These are phyloP conservation scores for Avicennia marina DNA, from an alignment of 257 asterid genomes.

Conservation along the genomic window DNA sequence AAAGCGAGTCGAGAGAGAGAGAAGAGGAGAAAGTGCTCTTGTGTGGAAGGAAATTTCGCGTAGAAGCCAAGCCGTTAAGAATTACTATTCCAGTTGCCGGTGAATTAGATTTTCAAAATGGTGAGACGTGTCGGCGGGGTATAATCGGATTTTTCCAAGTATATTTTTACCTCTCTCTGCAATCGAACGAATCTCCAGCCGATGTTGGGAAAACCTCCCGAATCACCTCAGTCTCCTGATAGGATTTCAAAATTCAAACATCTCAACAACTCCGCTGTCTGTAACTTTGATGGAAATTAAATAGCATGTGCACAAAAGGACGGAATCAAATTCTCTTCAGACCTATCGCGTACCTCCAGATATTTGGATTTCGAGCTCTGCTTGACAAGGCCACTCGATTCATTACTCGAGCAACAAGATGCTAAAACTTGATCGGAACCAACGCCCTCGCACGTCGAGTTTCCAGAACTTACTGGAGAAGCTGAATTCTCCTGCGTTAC, in stretches of 20 bases:
- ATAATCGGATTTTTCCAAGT: constrained; percentile 16
- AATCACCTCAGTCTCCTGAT: constrained; percentile 32
- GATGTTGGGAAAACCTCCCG: constrained; percentile 27
- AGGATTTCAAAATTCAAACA: constrained; percentile 25
- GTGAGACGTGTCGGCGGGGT: constrained; percentile 23
- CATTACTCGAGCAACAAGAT: constrained; percentile 39
- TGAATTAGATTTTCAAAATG: constrained; percentile 36
- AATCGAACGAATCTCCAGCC: constrained; percentile 28
- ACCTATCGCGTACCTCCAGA: constrained; percentile 41
- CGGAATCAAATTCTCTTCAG: not conserved
- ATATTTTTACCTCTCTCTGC: constrained; percentile 33
- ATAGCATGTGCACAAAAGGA: not conserved
- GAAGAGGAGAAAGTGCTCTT: not conserved
- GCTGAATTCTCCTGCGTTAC: constrained; percentile 9
- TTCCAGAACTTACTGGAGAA: constrained; percentile 17
- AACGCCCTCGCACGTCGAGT: constrained; percentile 21
- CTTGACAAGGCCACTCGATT: constrained; percentile 24
- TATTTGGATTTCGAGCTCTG: constrained; percentile 30
- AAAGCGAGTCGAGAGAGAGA: constrained; percentile 14
- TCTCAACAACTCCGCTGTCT: constrained; percentile 8
- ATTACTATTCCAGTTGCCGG: constrained; percentile 4
- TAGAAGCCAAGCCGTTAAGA: not conserved
- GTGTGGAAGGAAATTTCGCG: not conserved
- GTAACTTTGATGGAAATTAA: constrained; percentile 16
- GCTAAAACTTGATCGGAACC: constrained; percentile 22